A percentile compares a stretch with the other conserved stretches of the same genome.
Evolutionary conservation across 2,329 filamentous ascomycete species (phyloP).

Genomic region (Penicillium hordei): DNA sequence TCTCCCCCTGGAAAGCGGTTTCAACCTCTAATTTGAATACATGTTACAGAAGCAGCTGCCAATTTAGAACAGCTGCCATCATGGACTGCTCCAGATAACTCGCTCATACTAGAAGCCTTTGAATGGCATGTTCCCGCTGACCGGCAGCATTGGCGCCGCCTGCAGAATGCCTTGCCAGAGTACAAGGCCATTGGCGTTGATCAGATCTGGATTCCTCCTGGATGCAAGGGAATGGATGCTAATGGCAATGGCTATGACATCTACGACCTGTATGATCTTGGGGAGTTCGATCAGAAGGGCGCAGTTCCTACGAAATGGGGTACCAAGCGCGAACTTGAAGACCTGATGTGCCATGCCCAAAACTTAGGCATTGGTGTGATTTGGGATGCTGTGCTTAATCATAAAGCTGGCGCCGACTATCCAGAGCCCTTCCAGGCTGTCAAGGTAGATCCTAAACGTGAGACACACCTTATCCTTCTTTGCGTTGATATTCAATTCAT

Average conservation of each 20-base stretch:
- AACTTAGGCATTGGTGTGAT: conserved; percentile 58
- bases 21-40: not conserved
- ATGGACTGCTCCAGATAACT: conserved; percentile 37
- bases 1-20: not conserved
- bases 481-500: not conserved
- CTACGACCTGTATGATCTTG: conserved; percentile 69
- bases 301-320: conserved; percentile 67
- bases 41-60: conserved; percentile 18
- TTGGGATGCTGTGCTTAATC: conserved; percentile 72
- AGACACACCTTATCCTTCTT: not conserved
- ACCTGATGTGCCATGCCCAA: conserved; percentile 53
- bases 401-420: conserved; percentile 67
- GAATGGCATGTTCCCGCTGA: conserved; percentile 71
- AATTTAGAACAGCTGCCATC: conserved; percentile 30
- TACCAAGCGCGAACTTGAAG: conserved; percentile 58
- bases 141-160: conserved; percentile 61
- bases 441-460: conserved; percentile 59
- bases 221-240: conserved; percentile 64
- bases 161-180: conserved; percentile 53
- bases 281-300: conserved; percentile 72
- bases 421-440: conserved; percentile 63
- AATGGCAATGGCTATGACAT: conserved; percentile 67
- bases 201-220: conserved; percentile 68
- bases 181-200: conserved; percentile 63
- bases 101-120: conserved; percentile 66